Evolutionary conservation across 345 rosid genomes (phyloP).

Genomic region (Citrus mangshanensis): DNA sequence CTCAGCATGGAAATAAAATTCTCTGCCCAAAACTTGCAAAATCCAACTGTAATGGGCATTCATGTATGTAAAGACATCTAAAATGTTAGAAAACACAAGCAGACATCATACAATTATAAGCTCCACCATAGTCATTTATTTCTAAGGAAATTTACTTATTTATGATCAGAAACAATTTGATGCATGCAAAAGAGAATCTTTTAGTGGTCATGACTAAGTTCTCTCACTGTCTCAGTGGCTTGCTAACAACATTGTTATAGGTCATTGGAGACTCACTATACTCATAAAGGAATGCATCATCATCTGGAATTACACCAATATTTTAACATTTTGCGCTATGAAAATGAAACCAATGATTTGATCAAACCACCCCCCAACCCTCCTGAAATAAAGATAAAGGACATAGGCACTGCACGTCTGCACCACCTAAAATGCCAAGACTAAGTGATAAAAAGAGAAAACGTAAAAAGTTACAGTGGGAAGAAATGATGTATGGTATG

Average conservation of each 20-base stretch:
- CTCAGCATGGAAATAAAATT: background rate
- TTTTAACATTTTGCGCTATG: background rate
- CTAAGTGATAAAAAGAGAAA: background rate
- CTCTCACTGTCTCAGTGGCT: background rate
- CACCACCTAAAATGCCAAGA: background rate
- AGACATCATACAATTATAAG: background rate
- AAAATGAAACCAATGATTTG: background rate
- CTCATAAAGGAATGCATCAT: background rate
- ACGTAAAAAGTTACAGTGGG: slow-evolving; percentile 63
- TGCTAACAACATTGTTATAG: background rate
- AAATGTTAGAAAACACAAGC: background rate
- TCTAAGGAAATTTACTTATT: background rate
- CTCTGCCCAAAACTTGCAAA: background rate
- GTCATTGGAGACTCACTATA: background rate
- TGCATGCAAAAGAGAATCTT: background rate
- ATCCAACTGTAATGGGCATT: background rate
- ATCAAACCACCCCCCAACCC: too few relatives aligned
- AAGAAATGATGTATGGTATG: background rate
- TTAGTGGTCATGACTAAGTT: background rate
- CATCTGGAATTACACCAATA: background rate
- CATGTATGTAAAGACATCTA: background rate
- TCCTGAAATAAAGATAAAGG: background rate
- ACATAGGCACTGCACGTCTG: too few relatives aligned
- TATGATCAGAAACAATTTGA: background rate
- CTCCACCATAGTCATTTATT: background rate